Base-by-base conservation (phyloP, 2,329 filamentous ascomycete genomes). In the Fusarium irregulare region DNA sequence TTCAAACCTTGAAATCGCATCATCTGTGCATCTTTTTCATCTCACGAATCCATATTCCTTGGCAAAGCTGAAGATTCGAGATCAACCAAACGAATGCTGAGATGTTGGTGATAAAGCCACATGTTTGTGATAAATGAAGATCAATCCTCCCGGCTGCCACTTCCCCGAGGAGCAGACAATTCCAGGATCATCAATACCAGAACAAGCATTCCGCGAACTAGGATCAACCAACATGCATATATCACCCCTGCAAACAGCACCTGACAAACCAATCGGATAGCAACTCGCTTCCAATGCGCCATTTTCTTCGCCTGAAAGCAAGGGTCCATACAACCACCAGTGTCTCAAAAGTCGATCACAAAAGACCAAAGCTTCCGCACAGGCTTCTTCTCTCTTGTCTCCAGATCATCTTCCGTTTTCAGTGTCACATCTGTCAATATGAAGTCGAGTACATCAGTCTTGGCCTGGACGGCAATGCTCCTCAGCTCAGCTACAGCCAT, bases 381-480 rank as follows among this genome's bases (percentile, higher is more conserved):
- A 64, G 48, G 37, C 60, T 28, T 23, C 32, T 40, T 64, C 28
- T 48, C n/a, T 20, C 53, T 23, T 48, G 12, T 12, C 53, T 21
- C 46, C 49, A 63, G 58, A 63, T 56, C 32, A 30, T 46, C 11
- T 40, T 13, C 14, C 21, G 23, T 28, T 44, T 30, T 16, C 30
- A 21, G 25, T n/a, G 21, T 25, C 42, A 27, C 20, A 20, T 63
- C 40, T 56, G 23, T 14, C 32, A 48, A 56, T 44, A 64, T 64
- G 60, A 64, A 40, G 44, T 44, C 21, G 5, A 48, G 56, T n/a
- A 32, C 42, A n/a, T 56, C 47, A 20, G 13, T 63, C 34, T 56
- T 56, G 13, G 58, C 48, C 63, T 64, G 58, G 58, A 21, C 58
- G 28, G 48, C 58, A 25, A 50, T 32, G 47, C 23, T 40, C 56